Conservation (phyloP, 192 early-diverging fungal genomes). For the Allomyces arbusculus region DNA sequence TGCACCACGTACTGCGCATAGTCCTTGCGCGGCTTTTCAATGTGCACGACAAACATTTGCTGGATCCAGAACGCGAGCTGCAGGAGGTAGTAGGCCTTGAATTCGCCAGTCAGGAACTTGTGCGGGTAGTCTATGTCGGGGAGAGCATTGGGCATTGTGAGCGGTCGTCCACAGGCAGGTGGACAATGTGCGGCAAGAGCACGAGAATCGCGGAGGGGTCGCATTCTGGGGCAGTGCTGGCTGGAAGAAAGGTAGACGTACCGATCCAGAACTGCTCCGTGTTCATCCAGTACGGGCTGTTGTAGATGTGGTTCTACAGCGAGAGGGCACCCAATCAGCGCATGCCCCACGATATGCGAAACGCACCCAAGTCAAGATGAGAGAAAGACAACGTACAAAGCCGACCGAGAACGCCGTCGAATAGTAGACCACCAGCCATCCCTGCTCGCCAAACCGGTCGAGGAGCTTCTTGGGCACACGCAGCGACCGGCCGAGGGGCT, state of each 20-base stretch:
- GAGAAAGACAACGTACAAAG: background rate
- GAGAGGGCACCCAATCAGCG: background rate
- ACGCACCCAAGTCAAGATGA: constrained; percentile 1
- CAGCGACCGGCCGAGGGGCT: background rate
- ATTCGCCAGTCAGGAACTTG: constrained; percentile 15
- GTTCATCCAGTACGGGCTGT: constrained; percentile 22
- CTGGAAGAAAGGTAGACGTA: constrained; percentile 1
- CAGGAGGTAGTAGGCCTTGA: constrained; percentile 36
- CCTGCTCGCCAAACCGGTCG: constrained; percentile 26
- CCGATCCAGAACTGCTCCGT: constrained; percentile 18
- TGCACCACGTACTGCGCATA: constrained; percentile 31
- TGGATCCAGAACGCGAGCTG: constrained; percentile 39
- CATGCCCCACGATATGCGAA: background rate
- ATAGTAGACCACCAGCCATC: constrained; percentile 24
- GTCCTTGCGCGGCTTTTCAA: constrained; percentile 36
- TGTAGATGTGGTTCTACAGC: constrained; percentile 4
- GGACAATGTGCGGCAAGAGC: background rate
- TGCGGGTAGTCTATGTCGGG: constrained; percentile 17
- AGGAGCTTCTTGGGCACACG: background rate
- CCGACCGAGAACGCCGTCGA: constrained; percentile 15
- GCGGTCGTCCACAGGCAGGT: no score
- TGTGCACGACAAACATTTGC: constrained; percentile 31
- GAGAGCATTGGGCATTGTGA: no score
- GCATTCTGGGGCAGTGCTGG: background rate
- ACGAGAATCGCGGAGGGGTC: background rate